Evolutionary conservation across 495 filamentous ascomycete species (phyloP), one percentile per base, ranked within the genome.

Genomic region (Corynascus novoguineensis): DNA sequence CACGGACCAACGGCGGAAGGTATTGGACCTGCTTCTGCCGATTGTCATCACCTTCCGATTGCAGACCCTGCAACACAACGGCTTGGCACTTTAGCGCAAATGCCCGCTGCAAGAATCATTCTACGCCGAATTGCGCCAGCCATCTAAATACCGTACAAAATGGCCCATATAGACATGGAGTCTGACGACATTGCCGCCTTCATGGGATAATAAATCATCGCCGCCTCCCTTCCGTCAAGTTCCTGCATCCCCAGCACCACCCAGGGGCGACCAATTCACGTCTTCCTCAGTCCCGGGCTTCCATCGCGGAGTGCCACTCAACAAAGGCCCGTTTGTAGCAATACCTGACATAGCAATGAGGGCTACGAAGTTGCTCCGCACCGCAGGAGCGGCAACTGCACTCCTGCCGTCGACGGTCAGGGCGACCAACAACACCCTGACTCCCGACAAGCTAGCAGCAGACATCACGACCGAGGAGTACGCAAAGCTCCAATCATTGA

Each of bases 391-490:
- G 6, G 27, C 50, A 24, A 41, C 37, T 15, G 44, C 58, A 5
- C 48, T 66, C n/a, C 55, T 68, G 40, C 59, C 59, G 1, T 62
- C 53, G 31, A 55, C 29, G 6, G 42, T 35, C 34, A 17, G 53
- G 1, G 65, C 68, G 7, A 63, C 52, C 32, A 37, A 64, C 29
- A 57, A 55, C 32, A 14, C 56, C 9, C 53, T 70, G n/a, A 68
- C 60, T 0, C 53, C 63, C 3, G 68, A 64, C 44, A 63, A 58
- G 53, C 34, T 64, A 25, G 68, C 59, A 22, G 66, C 64, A 6
- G 64, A 71, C 35, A 68, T 71, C 52, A 60, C 50, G 24, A 57
- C 53, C 1, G 57, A 60, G 44, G 66, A 68, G 67, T 68, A 58
- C 58, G 64, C n/a, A 5, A 15, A n/a, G n/a, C n/a, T n/a, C 6